These are phyloP conservation scores for Leccinum pallidistipes DNA, from an alignment of 1,284 basidiomycete species.

Conservation along the genomic window DNA sequence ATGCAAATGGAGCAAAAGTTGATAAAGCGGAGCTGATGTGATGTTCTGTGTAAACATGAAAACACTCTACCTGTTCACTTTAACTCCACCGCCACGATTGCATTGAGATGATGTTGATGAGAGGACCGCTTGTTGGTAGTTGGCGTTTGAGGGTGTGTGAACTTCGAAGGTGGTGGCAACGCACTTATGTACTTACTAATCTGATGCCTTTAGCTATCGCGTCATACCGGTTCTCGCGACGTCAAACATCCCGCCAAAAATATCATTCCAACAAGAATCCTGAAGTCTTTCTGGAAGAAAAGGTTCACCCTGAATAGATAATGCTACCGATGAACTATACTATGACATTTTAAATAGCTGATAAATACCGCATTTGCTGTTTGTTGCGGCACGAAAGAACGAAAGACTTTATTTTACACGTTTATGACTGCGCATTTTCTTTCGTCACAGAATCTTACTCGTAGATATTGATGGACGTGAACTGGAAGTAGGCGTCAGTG, in stretches of 20 bases:
- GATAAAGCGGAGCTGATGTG: background rate
- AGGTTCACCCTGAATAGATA: background rate
- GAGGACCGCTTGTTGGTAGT: background rate
- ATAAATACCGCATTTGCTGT: background rate
- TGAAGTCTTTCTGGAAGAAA: background rate
- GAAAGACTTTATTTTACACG: background rate
- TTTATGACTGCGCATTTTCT: background rate
- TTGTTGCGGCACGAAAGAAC: background rate
- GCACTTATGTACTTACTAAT: background rate
- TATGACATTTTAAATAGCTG: background rate
- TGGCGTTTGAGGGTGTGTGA: background rate
- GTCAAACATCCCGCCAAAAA: background rate
- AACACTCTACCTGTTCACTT: background rate
- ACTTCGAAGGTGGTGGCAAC: background rate
- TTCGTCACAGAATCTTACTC: conserved; percentile 9
- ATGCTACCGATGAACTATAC: background rate
- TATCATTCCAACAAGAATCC: background rate
- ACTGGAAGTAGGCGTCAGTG: conserved; percentile 52
- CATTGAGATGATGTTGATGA: background rate
- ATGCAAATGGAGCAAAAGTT: background rate
- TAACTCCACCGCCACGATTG: background rate
- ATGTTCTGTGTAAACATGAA: background rate
- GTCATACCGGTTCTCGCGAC: background rate
- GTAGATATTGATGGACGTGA: conserved; percentile 43
- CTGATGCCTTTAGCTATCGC: background rate